Evolutionary conservation across 306 rosid species (phyloP), one percentile per base, ranked within the genome.

Genomic region (Cucurbita argyrosperma): DNA sequence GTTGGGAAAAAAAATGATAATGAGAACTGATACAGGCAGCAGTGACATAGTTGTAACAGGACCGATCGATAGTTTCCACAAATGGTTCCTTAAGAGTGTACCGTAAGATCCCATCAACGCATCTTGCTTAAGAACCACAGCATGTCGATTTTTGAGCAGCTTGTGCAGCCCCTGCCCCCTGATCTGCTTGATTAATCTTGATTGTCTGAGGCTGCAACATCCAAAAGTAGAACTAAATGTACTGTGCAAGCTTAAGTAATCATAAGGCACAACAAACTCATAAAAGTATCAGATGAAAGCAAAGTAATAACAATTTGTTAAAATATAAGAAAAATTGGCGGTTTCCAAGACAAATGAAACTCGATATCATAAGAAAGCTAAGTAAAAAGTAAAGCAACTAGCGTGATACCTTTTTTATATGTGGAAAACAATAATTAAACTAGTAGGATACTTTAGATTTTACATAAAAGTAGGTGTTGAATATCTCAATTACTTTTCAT

Each of bases 101-200:
- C 74, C 79, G 77, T 56, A 15, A 39, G 77, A 80, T 63, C 77
- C 74, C 71, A 46, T 59, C 54, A 35, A 37, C 26, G 14, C 8
- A 53, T 57, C 66, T 55, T 73, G 77, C 74, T 84, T 80, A 88
- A 18, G 89, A 90, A 76, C 96, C 96, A 77, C 98, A 92, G 79
- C 98, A 92, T n/a, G 98, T 85, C 67, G 96, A 87, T 80, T 70
- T 86, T 85, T 87, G 96, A 64, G 89, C 79, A 40, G 86, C 74
- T 82, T 90, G 93, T 64, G 86, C 83, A 79, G 96, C 85, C 18
- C 90, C 91, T 7, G 87, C 89, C 43, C 87, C 89, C 79, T 83
- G 91, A 74, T 90, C 96, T 52, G 91, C 83, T 85, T 90, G 96
- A 77, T 90, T 90, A 79, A 92, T 90, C 86, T 81, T 92, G 79